Base-by-base conservation (phyloP, 441 rosid species). In the Codiaeum variegatum region DNA sequence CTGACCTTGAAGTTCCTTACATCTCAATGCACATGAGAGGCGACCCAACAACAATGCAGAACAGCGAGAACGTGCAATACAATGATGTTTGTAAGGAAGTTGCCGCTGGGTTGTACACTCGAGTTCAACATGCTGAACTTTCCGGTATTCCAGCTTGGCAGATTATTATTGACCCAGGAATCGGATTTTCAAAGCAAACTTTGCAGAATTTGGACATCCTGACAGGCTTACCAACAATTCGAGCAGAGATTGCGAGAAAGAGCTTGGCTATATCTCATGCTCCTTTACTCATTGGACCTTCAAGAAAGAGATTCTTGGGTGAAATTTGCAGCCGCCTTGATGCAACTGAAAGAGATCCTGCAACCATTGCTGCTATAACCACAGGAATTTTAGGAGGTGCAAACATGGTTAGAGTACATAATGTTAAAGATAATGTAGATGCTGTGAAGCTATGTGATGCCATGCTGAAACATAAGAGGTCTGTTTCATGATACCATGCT, bases 11-110 rank as follows among this genome's bases (percentile, higher is more conserved):
- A 56, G 93, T 88, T 78, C 97, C 97, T 68, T 91, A 88, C 54
- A 78, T 91, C 38, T 84, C 84, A 4, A 95, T 93, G 98, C 98
- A 95, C 88, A 95, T 93, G 99, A 90, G 98, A 78, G 99, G 95
- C 66, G 90, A 95, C 79, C 96, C 94, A 19, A 77, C 83, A 18
- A 88, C 95, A 51, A 93, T 95, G 98, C 97, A 95, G 80, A 87
- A 76, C 73, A 58, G 54, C 73, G 88, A 90, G 69, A 90, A 90
- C 80, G 73, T 91, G 76, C 79, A 85, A 18, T 93, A 91, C 26
- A 63, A 80, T 59, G 80, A 95, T 80, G 88, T 89, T 26, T 90
- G 96, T 75, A 73, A 75, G 62, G 84, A 91, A 78, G 91, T 95
- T 80, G 91, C 94, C 58, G 82, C 84, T 8, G 98, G 93, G 79